These are phyloP conservation scores for Escallonia rubra DNA, from an alignment of 129 eudicot species.

Conservation along the genomic window DNA sequence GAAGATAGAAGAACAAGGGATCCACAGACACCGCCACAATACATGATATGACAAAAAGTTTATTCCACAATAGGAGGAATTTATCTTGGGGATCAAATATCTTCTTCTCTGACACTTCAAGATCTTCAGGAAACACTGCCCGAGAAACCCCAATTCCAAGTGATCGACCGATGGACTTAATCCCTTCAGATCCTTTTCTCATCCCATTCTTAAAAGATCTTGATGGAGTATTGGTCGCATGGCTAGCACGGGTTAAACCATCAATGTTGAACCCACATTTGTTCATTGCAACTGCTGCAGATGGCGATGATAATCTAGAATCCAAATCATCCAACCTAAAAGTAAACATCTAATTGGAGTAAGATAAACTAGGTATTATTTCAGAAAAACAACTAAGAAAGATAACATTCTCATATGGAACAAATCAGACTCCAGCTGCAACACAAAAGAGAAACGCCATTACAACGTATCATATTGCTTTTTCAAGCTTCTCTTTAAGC, in stretches of 20 bases:
- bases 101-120: conserved; percentile 65
- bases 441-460: no score
- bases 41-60: conserved; percentile 71
- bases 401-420: background rate
- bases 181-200: conserved; percentile 77
- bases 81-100: conserved; percentile 97
- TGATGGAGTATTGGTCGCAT: conserved; percentile 43
- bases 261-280: conserved; percentile 59
- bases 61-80: conserved; percentile 75
- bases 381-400: background rate
- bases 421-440: background rate
- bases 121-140: conserved; percentile 90
- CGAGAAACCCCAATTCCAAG: conserved; percentile 63
- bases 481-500: background rate
- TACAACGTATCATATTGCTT: no score
- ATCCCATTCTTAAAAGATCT: conserved; percentile 59
- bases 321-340: conserved; percentile 46
- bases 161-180: conserved; percentile 56
- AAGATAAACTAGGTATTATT: background rate
- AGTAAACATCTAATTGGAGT: background rate
- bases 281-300: conserved; percentile 39
- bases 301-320: conserved; percentile 32
- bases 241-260: conserved; percentile 33
- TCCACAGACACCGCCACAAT: conserved; percentile 85
- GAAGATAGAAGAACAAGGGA: conserved; percentile 85